These are phyloP conservation scores for Komagataella phaffii DNA, from an alignment of 805 yeast species.

Conservation along the genomic window DNA sequence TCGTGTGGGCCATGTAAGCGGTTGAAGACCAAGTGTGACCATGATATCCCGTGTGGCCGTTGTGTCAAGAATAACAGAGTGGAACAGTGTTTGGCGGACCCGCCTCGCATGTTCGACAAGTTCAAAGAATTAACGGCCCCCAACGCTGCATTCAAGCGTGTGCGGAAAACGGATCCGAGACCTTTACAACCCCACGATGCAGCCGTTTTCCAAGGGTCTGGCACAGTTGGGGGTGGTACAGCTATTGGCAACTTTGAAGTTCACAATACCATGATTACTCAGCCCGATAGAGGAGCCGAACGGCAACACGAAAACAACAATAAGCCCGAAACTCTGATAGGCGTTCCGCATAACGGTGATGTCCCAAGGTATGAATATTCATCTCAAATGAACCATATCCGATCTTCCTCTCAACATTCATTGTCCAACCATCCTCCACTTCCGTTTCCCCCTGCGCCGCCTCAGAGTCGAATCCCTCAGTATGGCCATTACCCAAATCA, in stretches of 20 bases:
- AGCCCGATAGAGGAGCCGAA: background rate
- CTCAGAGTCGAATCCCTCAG: background rate
- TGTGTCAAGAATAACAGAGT: constrained; percentile 4
- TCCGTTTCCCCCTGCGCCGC: background rate
- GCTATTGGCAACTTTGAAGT: background rate
- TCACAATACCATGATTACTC: background rate
- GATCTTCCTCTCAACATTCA: background rate
- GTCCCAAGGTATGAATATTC: background rate
- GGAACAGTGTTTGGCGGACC: constrained; percentile 17
- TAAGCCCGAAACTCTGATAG: background rate
- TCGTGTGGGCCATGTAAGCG: constrained; percentile 3
- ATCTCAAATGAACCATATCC: too few relatives aligned
- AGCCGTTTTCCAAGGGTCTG: background rate
- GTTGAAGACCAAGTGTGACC: constrained; percentile 6
- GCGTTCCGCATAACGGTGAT: background rate
- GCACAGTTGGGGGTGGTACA: background rate
- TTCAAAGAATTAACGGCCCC: background rate
- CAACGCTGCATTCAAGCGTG: background rate
- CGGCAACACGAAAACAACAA: background rate
- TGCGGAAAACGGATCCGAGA: background rate
- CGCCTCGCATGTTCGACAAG: constrained; percentile 3
- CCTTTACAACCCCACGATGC: background rate
- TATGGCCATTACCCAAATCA: background rate
- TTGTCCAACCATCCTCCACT: background rate
- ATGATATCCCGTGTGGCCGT: constrained; percentile 5